Evolutionary conservation across 78 protist species (phyloP).

Genomic region (Chrysochromulina tobinii): DNA sequence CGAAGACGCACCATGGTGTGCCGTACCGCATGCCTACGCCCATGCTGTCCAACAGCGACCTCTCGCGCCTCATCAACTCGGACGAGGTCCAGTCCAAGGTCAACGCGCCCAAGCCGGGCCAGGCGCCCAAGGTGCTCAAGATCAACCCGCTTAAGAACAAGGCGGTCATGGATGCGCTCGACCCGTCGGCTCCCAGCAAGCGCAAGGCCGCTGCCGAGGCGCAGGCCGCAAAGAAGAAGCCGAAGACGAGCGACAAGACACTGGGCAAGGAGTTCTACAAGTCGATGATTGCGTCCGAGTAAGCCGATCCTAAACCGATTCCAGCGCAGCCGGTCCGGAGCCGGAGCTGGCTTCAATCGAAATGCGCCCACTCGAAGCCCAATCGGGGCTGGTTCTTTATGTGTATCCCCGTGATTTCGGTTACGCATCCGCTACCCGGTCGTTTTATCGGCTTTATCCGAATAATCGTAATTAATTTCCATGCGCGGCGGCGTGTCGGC

Average conservation of each 20-base stretch:
- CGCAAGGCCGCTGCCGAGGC: neutral
- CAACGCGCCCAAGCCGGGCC: neutral
- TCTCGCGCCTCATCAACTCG: slow-evolving; percentile 92
- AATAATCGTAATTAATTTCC: no score
- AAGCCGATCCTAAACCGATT: no score
- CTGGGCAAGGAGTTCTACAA: neutral
- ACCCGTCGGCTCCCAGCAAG: slow-evolving; percentile 82
- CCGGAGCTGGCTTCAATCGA: no score
- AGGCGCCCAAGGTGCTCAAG: slow-evolving; percentile 29
- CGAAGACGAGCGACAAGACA: neutral
- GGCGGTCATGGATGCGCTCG: slow-evolving; percentile 64
- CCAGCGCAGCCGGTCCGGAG: no score
- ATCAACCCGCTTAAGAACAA: slow-evolving; percentile 90
- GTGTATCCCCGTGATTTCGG: no score
- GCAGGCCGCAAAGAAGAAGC: neutral
- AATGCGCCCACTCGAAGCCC: no score
- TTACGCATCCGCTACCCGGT: no score
- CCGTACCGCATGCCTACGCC: slow-evolving; percentile 85
- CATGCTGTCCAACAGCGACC: slow-evolving; percentile 90
- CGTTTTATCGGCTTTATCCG: no score
- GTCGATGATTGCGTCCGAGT: neutral
- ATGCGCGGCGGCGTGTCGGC: no score
- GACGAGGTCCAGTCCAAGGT: slow-evolving; percentile 79
- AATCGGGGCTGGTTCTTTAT: no score
- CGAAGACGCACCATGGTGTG: neutral